Base-by-base conservation (phyloP, 768 basidiomycete genomes). In the Boletus rubescentipes region DNA sequence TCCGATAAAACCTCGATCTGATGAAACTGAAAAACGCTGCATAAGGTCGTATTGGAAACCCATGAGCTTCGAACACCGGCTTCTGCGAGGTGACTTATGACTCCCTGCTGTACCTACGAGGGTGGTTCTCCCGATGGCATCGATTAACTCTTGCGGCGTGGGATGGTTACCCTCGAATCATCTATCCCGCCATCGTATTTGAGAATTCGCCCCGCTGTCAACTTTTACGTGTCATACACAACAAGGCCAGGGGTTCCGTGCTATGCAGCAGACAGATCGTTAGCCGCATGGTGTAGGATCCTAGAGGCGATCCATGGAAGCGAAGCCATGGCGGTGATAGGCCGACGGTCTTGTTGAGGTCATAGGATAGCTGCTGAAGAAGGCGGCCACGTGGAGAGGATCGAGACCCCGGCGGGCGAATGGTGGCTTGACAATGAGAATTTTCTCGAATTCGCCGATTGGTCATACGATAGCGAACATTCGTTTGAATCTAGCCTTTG, bases 141-240 rank as follows among this genome's bases (percentile, higher is more conserved):
- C 61, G 67, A 68, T 61, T 64, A 56, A 59, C 56, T 59, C 32
- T 51, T 42, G 64, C 58, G 57, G 59, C 46, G 54, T 53, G 41
- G 50, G 50, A 38, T 31, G 15, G 53, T 51, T 55, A 68, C 67
- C 67, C 68, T 68, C 61, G 65, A 68, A 68, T 71, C 67, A 54
- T 36, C 36, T 43, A 36, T 49, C 61, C 49, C 54, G 54, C 42
- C 51, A 59, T 46, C 51, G 44, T 41, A 53, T 46, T 54, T 47
- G 41, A 58, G 59, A 66, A 63, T 47, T 52, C 48, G 39, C 62
- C 58, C 62, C 59, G 59, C 65, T 63, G 67, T 69, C 67, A 69
- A 18, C 23, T 9, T 62, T 68, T 68, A 68, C 69, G 67, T 68
- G 58, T 68, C 51, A 35, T 15, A 31, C 38, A 41, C 49, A 26